Evolutionary conservation across 2,329 filamentous ascomycete genomes (phyloP).

Genomic region (Clonostachys sp.): DNA sequence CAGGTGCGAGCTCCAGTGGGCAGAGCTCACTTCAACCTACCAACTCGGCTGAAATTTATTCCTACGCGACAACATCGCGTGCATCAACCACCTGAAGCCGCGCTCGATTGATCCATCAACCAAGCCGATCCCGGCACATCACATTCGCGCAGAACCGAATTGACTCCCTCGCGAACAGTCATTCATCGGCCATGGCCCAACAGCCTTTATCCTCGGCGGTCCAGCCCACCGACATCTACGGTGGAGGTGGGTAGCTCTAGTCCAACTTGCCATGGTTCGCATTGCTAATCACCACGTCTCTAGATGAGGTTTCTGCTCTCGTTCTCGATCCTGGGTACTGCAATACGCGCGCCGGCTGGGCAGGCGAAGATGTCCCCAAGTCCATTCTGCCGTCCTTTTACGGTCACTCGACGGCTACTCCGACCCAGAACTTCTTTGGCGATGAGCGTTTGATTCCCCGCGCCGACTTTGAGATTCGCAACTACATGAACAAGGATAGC

Average conservation of each 20-base stretch:
- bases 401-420: constrained; percentile 48
- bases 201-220: constrained; percentile 51
- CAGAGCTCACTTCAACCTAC: not conserved
- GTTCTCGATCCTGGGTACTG: constrained; percentile 94
- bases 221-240: constrained; percentile 59
- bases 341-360: constrained; percentile 88
- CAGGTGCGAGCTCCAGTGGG: not conserved
- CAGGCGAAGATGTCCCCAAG: constrained; percentile 96
- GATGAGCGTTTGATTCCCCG: constrained; percentile 84
- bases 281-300: not conserved
- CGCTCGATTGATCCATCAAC: constrained; percentile 3
- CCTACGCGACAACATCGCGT: constrained; percentile 1
- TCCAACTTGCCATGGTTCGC: not conserved
- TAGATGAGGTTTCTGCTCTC: constrained; percentile 95
- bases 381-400: constrained; percentile 90
- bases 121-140: too few relatives aligned
- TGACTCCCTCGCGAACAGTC: too few relatives aligned
- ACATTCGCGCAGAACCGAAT: too few relatives aligned
- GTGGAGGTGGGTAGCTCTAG: constrained; percentile 44
- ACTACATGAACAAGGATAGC: constrained; percentile 86
- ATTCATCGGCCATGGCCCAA: constrained; percentile 41
- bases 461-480: constrained; percentile 75
- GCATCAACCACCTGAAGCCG: constrained; percentile 7
- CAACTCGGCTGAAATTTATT: constrained; percentile 1
- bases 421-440: constrained; percentile 67